phyloP scores from a whole-genome alignment of 345 rosid species.

The Pugionium cornutum region DNA sequence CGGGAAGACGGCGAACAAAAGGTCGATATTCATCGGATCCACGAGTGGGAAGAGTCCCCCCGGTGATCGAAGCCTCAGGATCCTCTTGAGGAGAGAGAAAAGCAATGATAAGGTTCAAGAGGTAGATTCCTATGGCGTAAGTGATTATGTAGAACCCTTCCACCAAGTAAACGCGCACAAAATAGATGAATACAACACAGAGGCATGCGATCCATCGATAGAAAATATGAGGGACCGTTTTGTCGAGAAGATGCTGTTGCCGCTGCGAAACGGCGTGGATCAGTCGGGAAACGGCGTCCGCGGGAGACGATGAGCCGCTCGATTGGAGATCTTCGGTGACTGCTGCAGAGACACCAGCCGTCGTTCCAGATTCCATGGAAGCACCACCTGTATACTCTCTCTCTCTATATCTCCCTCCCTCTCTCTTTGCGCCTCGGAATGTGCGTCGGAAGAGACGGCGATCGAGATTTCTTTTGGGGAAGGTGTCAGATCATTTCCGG shows the following conservation, averaged over 20 bases:
- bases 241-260: conserved; percentile 72
- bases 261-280: conserved; percentile 50
- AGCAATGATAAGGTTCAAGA: conserved; percentile 80
- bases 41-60: conserved; percentile 77
- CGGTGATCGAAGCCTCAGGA: conserved; percentile 64
- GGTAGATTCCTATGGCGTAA: conserved; percentile 84
- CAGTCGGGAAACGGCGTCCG: conserved; percentile 48
- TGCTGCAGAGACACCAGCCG: conserved; percentile 37
- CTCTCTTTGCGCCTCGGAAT: conserved; percentile 6
- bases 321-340: conserved; percentile 41
- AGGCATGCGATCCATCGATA: conserved; percentile 72
- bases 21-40: conserved; percentile 94
- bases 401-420: conserved; percentile 6
- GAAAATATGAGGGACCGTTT: conserved; percentile 60
- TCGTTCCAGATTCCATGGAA: conserved; percentile 47
- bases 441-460: conserved; percentile 38
- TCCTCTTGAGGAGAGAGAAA: conserved; percentile 94
- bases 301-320: conserved; percentile 48
- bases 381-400: background rate
- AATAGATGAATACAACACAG: conserved; percentile 53
- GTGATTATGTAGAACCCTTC: conserved; percentile 92
- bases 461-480: conserved; percentile 8
- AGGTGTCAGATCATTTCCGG: conserved; percentile 10
- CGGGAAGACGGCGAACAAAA: conserved; percentile 87
- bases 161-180: conserved; percentile 70